These are phyloP conservation scores for Alternaria gaisen DNA, from an alignment of 2,329 filamentous ascomycete species.

Conservation along the genomic window DNA sequence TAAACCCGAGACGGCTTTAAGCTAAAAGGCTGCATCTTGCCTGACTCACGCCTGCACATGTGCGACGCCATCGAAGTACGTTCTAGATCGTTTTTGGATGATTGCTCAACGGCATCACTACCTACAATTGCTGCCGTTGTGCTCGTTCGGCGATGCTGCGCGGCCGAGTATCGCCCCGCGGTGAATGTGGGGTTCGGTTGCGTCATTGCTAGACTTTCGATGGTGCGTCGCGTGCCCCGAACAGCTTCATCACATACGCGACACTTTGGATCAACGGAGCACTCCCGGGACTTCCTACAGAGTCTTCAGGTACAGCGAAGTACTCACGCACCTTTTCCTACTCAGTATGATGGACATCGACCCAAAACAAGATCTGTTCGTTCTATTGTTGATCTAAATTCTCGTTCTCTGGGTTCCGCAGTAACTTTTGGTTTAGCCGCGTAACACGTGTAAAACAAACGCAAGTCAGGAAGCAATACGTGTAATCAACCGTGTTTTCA, in stretches of 20 bases:
- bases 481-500: too few species aligned
- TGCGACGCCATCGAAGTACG: background rate
- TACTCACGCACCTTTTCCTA: background rate
- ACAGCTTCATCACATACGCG: background rate
- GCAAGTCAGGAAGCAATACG: too few species aligned
- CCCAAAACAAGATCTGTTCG: background rate
- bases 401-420: background rate
- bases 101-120: background rate
- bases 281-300: background rate
- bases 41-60: conserved; percentile 17
- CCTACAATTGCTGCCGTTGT: conserved; percentile 3
- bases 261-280: background rate
- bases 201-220: conserved; percentile 3
- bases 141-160: conserved; percentile 8
- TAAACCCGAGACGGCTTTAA: conserved; percentile 26
- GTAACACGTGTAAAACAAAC: background rate
- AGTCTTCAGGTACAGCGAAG: background rate
- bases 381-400: background rate
- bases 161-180: conserved; percentile 14
- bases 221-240: background rate
- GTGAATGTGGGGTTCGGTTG: conserved; percentile 3
- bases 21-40: background rate
- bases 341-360: background rate
- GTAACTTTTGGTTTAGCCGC: background rate
- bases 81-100: conserved; percentile 8